Evolutionary conservation across 768 basidiomycete species (phyloP).

Genomic region (Sporobolomyces roseus): DNA sequence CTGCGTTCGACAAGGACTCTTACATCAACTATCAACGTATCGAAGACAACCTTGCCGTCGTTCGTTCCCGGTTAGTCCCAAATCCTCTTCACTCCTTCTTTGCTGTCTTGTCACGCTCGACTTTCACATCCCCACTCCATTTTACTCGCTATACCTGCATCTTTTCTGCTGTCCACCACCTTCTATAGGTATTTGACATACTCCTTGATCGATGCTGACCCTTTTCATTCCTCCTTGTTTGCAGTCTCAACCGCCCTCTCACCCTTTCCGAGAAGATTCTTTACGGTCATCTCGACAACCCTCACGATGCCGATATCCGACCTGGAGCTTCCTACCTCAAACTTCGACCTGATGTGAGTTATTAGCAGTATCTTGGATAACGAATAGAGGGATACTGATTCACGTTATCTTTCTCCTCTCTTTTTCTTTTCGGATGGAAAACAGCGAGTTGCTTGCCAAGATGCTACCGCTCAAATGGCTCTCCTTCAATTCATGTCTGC

Average conservation of each 20-base stretch:
- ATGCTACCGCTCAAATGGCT: slow-evolving; percentile 77
- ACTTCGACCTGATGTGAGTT: slow-evolving; percentile 89
- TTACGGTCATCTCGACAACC: slow-evolving; percentile 96
- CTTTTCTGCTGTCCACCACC: too few relatives aligned
- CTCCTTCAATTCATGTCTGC: slow-evolving; percentile 99
- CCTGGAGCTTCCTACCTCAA: slow-evolving; percentile 94
- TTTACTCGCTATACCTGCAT: too few relatives aligned
- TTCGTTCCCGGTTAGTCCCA: slow-evolving; percentile 54
- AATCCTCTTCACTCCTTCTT: not conserved
- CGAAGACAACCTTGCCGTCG: slow-evolving; percentile 88
- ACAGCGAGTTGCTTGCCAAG: slow-evolving; percentile 55
- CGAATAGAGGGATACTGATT: too few relatives aligned
- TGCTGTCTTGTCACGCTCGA: not conserved
- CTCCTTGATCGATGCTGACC: not conserved
- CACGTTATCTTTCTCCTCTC: too few relatives aligned
- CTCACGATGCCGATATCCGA: slow-evolving; percentile 81
- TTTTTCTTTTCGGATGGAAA: too few relatives aligned
- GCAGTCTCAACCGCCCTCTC: slow-evolving; percentile 44
- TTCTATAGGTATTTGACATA: too few relatives aligned
- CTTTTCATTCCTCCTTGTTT: not conserved
- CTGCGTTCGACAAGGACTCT: slow-evolving; percentile 48
- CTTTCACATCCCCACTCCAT: not conserved
- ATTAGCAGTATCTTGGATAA: too few relatives aligned
- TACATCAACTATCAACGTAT: slow-evolving; percentile 64
- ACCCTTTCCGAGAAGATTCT: slow-evolving; percentile 45